Conservation (phyloP, 1,284 basidiomycete species). For the Apiotrichum porosum region DNA sequence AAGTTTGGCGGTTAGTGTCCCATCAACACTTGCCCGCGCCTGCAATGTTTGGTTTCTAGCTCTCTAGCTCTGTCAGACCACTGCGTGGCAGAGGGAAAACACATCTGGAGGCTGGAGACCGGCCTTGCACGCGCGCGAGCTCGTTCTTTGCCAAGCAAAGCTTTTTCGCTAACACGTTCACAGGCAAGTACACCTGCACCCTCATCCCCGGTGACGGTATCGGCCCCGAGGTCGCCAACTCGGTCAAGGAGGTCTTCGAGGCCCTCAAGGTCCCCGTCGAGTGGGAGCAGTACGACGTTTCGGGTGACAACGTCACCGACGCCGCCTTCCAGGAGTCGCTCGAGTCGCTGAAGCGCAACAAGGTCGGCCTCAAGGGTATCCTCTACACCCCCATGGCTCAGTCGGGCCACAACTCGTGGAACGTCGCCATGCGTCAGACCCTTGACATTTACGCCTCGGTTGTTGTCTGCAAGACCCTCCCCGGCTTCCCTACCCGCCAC, state of each 20-base stretch:
- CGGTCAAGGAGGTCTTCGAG: constrained; percentile 98
- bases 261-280: constrained; percentile 96
- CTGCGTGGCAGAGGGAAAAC: too few species aligned
- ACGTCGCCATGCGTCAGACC: constrained; percentile 99
- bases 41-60: too few species aligned
- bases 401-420: constrained; percentile 97
- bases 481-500: constrained; percentile 96
- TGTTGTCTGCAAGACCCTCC: constrained; percentile 95
- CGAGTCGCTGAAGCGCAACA: constrained; percentile 93
- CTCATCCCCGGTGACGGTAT: constrained; percentile 96
- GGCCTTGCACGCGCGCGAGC: too few species aligned
- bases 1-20: constrained; percentile 85
- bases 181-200: constrained; percentile 61
- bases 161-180: constrained; percentile 3
- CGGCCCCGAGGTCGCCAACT: constrained; percentile 94
- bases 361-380: constrained; percentile 98
- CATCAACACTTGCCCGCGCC: too few species aligned
- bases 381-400: constrained; percentile 97
- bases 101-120: too few species aligned
- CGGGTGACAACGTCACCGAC: constrained; percentile 89
- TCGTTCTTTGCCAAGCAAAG: too few species aligned
- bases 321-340: constrained; percentile 95
- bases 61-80: too few species aligned
- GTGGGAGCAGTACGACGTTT: constrained; percentile 98
- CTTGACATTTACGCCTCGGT: constrained; percentile 99